These are phyloP conservation scores for Tricholoma matsutake DNA, from an alignment of 768 basidiomycete genomes.

Conservation along the genomic window DNA sequence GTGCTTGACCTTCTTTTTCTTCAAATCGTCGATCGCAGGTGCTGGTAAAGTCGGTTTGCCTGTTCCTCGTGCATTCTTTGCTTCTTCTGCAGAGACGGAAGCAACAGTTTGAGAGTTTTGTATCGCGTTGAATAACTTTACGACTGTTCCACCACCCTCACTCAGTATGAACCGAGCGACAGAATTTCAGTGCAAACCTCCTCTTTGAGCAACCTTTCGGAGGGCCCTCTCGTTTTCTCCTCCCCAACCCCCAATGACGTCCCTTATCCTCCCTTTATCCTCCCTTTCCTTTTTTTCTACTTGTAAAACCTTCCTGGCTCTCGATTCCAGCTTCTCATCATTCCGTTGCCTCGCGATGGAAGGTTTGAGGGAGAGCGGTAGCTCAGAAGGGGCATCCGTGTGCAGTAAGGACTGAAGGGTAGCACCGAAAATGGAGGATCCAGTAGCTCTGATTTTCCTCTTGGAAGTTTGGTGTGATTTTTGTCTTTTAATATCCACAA, in stretches of 20 bases:
- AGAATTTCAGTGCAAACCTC: slow-evolving; percentile 47
- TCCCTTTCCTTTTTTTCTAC: slow-evolving; percentile 73
- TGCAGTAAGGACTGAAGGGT: slow-evolving; percentile 69
- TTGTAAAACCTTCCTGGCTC: slow-evolving; percentile 69
- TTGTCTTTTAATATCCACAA: slow-evolving; percentile 45
- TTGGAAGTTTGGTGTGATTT: slow-evolving; percentile 83
- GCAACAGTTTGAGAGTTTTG: slow-evolving; percentile 73
- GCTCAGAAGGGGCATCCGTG: slow-evolving; percentile 65
- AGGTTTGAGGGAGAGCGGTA: slow-evolving; percentile 79
- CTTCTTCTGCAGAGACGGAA: slow-evolving; percentile 48
- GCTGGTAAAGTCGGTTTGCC: slow-evolving; percentile 74
- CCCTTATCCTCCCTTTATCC: slow-evolving; percentile 61
- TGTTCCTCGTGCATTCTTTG: slow-evolving; percentile 61
- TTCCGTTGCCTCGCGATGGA: slow-evolving; percentile 65
- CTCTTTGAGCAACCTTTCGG: slow-evolving; percentile 82
- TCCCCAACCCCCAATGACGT: slow-evolving; percentile 88
- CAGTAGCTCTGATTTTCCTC: slow-evolving; percentile 79
- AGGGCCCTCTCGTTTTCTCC: slow-evolving; percentile 73
- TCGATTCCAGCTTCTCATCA: slow-evolving; percentile 71
- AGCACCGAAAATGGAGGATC: slow-evolving; percentile 68
- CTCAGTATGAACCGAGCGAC: not conserved
- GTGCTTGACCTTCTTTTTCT: slow-evolving; percentile 44
- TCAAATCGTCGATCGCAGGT: slow-evolving; percentile 51
- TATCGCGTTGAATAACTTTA: slow-evolving; percentile 84
- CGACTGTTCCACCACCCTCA: slow-evolving; percentile 41